These are phyloP conservation scores for Phaeosphaeria sp. DNA, from an alignment of 2,329 filamentous ascomycete species.

Conservation along the genomic window DNA sequence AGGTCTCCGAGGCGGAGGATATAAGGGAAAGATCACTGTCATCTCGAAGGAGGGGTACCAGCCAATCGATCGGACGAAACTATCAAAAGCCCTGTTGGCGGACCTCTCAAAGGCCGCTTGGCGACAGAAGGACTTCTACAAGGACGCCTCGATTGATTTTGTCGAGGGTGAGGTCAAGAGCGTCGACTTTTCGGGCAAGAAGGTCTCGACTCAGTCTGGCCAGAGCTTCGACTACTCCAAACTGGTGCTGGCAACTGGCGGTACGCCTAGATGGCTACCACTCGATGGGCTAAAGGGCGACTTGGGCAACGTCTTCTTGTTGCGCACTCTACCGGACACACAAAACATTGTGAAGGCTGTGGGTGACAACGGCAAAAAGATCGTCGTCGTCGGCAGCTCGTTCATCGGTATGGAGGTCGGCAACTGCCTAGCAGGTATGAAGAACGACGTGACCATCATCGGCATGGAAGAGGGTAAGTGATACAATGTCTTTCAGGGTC, in stretches of 20 bases:
- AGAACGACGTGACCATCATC: constrained; percentile 84
- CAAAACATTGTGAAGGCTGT: constrained; percentile 80
- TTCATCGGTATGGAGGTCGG: constrained; percentile 99
- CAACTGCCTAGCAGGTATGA: constrained; percentile 75
- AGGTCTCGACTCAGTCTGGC: constrained; percentile 76
- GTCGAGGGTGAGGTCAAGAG: constrained; percentile 68
- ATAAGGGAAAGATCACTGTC: constrained; percentile 78
- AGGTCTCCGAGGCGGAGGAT: constrained; percentile 81
- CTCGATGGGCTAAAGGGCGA: constrained; percentile 82
- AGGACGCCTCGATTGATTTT: constrained; percentile 63
- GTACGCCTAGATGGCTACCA: constrained; percentile 76
- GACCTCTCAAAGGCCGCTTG: constrained; percentile 80
- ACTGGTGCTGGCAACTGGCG: constrained; percentile 88
- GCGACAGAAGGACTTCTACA: constrained; percentile 80
- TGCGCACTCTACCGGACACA: constrained; percentile 79
- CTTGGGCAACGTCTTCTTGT: constrained; percentile 83
- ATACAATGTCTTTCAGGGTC: background rate
- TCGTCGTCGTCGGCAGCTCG: constrained; percentile 88
- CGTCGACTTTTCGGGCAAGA: constrained; percentile 78
- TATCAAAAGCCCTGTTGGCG: constrained; percentile 89
- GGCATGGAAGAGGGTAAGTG: constrained; percentile 75
- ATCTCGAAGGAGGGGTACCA: constrained; percentile 84
- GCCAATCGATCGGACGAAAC: constrained; percentile 91
- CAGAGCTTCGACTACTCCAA: constrained; percentile 81
- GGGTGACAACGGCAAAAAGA: constrained; percentile 83